Evolutionary conservation across 495 filamentous ascomycete genomes (phyloP).

Genomic region (Tirmania nivea): DNA sequence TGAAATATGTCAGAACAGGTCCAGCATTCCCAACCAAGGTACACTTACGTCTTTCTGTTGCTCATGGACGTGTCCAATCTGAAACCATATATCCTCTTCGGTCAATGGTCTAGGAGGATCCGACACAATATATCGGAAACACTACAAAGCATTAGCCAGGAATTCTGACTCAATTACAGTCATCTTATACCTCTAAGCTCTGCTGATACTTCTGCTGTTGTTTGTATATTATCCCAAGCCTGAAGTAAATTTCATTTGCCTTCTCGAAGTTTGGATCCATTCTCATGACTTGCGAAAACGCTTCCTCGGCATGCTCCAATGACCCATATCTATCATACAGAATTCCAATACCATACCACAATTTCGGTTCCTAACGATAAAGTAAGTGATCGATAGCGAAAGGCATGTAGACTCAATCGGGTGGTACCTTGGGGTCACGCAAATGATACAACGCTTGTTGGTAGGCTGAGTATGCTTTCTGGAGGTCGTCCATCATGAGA

Average conservation of each 20-base stretch:
- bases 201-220: conserved; percentile 86
- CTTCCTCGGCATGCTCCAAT: conserved; percentile 92
- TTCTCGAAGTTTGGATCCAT: conserved; percentile 98
- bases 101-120: conserved; percentile 84
- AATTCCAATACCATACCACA: conserved; percentile 99
- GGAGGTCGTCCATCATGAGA: conserved; percentile 97
- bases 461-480: conserved; percentile 95
- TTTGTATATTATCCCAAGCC: conserved; percentile 97
- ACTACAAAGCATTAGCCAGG: conserved; percentile 29
- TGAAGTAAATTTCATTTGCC: conserved; percentile 97
- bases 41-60: conserved; percentile 89
- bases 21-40: not conserved
- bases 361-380: conserved; percentile 68
- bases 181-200: conserved; percentile 57
- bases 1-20: conserved; percentile 11
- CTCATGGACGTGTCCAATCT: conserved; percentile 96
- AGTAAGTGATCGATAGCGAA: conserved; percentile 8
- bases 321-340: conserved; percentile 94
- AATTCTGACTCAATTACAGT: not conserved
- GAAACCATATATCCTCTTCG: conserved; percentile 99
- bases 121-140: conserved; percentile 92
- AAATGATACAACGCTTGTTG: conserved; percentile 88
- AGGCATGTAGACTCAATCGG: conserved; percentile 5
- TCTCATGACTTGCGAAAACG: conserved; percentile 95
- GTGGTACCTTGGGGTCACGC: conserved; percentile 66